These are phyloP conservation scores for Auricularia sp. DNA, from an alignment of 768 basidiomycete genomes.

Conservation along the genomic window DNA sequence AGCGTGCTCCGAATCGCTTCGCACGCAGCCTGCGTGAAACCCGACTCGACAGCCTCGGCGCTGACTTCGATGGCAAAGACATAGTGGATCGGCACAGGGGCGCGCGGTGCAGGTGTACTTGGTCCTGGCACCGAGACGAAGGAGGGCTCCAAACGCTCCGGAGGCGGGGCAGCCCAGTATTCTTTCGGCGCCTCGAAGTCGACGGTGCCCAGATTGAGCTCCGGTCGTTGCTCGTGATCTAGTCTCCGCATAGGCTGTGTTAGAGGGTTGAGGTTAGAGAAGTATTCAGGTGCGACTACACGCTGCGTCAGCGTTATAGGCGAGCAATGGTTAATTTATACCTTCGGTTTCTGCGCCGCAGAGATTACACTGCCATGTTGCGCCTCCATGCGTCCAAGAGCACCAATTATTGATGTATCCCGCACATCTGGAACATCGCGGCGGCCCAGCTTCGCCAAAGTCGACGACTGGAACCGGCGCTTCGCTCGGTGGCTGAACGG, in stretches of 20 bases:
- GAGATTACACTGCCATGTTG: constrained; percentile 86
- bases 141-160: constrained; percentile 43
- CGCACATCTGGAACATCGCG: constrained; percentile 75
- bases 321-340: constrained; percentile 26
- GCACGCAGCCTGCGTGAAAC: constrained; percentile 61
- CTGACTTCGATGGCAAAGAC: constrained; percentile 88
- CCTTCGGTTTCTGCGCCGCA: constrained; percentile 80
- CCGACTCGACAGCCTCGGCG: constrained; percentile 50
- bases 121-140: constrained; percentile 39
- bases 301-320: not conserved
- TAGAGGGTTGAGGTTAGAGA: constrained; percentile 70
- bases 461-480: constrained; percentile 73
- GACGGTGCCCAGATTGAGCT: constrained; percentile 82
- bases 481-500: constrained; percentile 65
- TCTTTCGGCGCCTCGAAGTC: constrained; percentile 76
- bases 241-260: constrained; percentile 42
- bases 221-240: constrained; percentile 73
- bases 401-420: constrained; percentile 95
- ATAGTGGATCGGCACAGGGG: constrained; percentile 58
- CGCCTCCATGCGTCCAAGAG: constrained; percentile 70
- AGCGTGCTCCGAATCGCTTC: constrained; percentile 48
- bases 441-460: constrained; percentile 60
- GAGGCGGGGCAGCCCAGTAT: constrained; percentile 75
- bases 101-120: constrained; percentile 23
- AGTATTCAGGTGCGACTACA: constrained; percentile 72